These are phyloP conservation scores for Neofusicoccum sp. DNA, from an alignment of 2,329 filamentous ascomycete genomes.

Conservation along the genomic window DNA sequence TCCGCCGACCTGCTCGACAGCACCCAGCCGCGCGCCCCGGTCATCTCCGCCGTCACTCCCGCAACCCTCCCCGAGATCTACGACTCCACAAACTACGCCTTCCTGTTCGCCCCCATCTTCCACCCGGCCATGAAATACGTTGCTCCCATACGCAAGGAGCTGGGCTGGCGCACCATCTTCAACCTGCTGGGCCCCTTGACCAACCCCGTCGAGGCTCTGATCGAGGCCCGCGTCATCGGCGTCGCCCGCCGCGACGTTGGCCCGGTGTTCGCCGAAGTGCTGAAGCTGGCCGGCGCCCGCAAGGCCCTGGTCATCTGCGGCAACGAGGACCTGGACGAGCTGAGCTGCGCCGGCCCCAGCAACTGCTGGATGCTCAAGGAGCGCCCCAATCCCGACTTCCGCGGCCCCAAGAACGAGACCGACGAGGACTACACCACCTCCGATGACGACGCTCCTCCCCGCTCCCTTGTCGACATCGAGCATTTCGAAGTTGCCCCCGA, in stretches of 20 bases:
- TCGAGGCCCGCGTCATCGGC: constrained; percentile 91
- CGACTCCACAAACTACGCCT: constrained; percentile 81
- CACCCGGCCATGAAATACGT: constrained; percentile 93
- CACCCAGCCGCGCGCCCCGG: constrained; percentile 69
- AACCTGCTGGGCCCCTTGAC: constrained; percentile 91
- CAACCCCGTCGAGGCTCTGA: constrained; percentile 74
- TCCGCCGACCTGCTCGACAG: constrained; percentile 86
- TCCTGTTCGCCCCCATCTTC: constrained; percentile 93
- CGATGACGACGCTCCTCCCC: constrained; percentile 39
- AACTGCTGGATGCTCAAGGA: constrained; percentile 80
- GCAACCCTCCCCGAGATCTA: constrained; percentile 71
- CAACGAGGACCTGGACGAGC: constrained; percentile 90
- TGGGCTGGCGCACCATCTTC: constrained; percentile 96
- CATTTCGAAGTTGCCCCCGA: constrained; percentile 74
- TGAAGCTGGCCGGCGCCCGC: constrained; percentile 69
- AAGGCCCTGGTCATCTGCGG: constrained; percentile 93
- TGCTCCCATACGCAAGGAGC: constrained; percentile 77
- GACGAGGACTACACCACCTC: constrained; percentile 45
- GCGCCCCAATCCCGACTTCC: constrained; percentile 46
- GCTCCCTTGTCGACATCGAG: constrained; percentile 59
- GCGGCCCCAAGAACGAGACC: constrained; percentile 27
- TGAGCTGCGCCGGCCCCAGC: constrained; percentile 85
- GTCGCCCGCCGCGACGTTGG: constrained; percentile 86
- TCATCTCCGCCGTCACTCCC: constrained; percentile 71
- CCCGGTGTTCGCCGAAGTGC: constrained; percentile 81